Evolutionary conservation across 2,329 filamentous ascomycete genomes (phyloP), one percentile per base, ranked within the genome.

Genomic region (Talaromyces atroroseus): DNA sequence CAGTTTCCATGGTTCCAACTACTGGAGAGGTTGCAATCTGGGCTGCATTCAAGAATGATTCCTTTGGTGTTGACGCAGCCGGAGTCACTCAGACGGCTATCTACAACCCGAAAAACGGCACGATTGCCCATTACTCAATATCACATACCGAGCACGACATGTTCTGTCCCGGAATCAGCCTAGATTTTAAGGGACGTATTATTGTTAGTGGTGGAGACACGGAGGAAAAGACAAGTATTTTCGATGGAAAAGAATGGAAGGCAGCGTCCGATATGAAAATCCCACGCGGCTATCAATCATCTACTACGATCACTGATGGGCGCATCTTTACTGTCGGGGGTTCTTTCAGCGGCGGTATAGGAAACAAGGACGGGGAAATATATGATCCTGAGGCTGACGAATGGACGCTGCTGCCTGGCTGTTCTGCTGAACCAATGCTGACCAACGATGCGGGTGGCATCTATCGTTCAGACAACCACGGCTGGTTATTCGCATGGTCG

Each of bases 301-400:
- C 77, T 0, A 69, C 76, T 0, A 81, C 77, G 0, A 63, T 76
- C 1, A 80, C 80, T 0, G 75, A 82, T 57, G 82, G 82, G 4
- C 70, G 75, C 0, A 74, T 84, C 23, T 85, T 85, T 65, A 77
- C 74, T 12, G 83, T 85, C 38, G 82, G 83, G 18, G 82, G 83
- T 3, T 82, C 79, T 0, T 82, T 75, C 74, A 78, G 74, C 10
- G 82, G 82, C 29, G 76, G 71, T 0, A 56, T 62, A 3, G 73
- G 76, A 16, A 73, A 73, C 29, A 85, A 84, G 71, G 77, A 82
- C 57, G 82, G 80, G 45, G 83, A 86, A 62, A 66, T 83, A 18
- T 83, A 76, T 63, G 68, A 80, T 56, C 74, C 78, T 0, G 64
- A 58, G 1, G 62, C 68, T 3, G 74, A 80, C 34, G 65, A 66